A percentile compares a stretch with the other conserved stretches of the same genome.
Conservation (phyloP, 192 early-diverging fungal species). For the Coemansia sp. region DNA sequence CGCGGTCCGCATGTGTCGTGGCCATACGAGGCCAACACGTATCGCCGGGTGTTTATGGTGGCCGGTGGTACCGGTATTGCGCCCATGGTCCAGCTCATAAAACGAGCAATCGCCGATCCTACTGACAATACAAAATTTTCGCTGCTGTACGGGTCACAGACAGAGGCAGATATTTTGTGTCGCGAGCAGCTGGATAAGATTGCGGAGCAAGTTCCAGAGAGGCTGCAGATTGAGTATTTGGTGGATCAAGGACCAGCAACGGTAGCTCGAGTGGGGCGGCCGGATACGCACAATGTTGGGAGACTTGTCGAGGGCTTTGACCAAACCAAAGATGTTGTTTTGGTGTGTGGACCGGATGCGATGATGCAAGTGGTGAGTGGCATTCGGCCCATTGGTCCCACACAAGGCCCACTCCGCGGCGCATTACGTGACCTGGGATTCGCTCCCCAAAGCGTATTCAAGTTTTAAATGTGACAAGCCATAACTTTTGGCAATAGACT, state of each 20-base stretch:
- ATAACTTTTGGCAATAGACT: not conserved
- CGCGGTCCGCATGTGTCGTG: slow-evolving; percentile 64
- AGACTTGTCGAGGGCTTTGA: slow-evolving; percentile 41
- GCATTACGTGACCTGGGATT: slow-evolving; percentile 58
- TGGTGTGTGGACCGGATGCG: slow-evolving; percentile 67
- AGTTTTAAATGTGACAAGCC: slow-evolving; percentile 49
- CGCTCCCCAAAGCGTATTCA: slow-evolving; percentile 58
- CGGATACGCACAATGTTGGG: slow-evolving; percentile 18
- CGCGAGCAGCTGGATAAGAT: slow-evolving; percentile 59
- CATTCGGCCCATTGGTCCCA: slow-evolving; percentile 44
- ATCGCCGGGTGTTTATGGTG: slow-evolving; percentile 46
- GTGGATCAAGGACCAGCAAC: slow-evolving; percentile 41
- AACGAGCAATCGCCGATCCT: slow-evolving; percentile 49
- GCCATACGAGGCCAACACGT: slow-evolving; percentile 27
- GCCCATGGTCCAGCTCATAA: slow-evolving; percentile 67
- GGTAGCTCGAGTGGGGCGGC: slow-evolving; percentile 6
- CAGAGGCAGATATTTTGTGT: slow-evolving; percentile 57
- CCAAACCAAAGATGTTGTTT: slow-evolving; percentile 38
- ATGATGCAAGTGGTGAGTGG: slow-evolving; percentile 65
- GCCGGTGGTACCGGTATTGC: slow-evolving; percentile 82
- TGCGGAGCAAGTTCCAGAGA: slow-evolving; percentile 33
- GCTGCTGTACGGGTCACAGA: slow-evolving; percentile 36
- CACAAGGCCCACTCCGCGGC: slow-evolving; percentile 62
- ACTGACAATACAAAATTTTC: slow-evolving; percentile 28
- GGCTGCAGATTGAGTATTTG: slow-evolving; percentile 55